A percentile compares a stretch with the other conserved stretches of the same genome.
These are phyloP conservation scores for Exobasidium rhododendri DNA, from an alignment of 1,284 basidiomycete species.

Conservation along the genomic window DNA sequence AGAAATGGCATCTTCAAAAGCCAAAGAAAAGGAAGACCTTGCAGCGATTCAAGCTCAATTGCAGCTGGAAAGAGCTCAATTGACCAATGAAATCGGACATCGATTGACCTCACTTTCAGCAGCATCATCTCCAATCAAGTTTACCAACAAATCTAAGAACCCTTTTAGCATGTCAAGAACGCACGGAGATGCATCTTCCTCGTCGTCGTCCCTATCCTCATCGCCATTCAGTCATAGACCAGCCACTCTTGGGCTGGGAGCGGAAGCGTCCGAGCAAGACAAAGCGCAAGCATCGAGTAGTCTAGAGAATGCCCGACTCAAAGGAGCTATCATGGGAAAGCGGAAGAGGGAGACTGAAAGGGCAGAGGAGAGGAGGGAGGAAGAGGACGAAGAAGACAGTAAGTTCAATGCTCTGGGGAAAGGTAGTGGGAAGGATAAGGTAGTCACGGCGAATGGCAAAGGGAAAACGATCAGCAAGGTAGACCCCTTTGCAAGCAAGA, in stretches of 20 bases:
- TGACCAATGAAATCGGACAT: slow-evolving; percentile 41
- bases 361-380: neutral
- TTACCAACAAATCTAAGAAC: slow-evolving; percentile 25
- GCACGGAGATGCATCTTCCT: neutral
- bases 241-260: slow-evolving; percentile 5
- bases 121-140: slow-evolving; percentile 22
- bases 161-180: slow-evolving; percentile 9
- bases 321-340: neutral
- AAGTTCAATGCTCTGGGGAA: neutral
- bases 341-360: neutral
- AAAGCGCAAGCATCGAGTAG: neutral
- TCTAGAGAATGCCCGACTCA: slow-evolving; percentile 4
- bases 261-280: slow-evolving; percentile 3
- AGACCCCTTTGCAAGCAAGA: slow-evolving; percentile 5
- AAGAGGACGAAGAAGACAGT: neutral
- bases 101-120: slow-evolving; percentile 13
- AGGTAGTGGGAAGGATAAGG: neutral
- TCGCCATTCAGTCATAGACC: neutral
- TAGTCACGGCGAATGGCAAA: neutral
- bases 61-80: slow-evolving; percentile 36
- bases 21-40: slow-evolving; percentile 27
- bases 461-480: neutral
- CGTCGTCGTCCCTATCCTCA: neutral
- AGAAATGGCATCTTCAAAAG: neutral
- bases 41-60: slow-evolving; percentile 44